These are phyloP conservation scores for Penicillium sp. DNA, from an alignment of 2,329 filamentous ascomycete genomes.

Conservation along the genomic window DNA sequence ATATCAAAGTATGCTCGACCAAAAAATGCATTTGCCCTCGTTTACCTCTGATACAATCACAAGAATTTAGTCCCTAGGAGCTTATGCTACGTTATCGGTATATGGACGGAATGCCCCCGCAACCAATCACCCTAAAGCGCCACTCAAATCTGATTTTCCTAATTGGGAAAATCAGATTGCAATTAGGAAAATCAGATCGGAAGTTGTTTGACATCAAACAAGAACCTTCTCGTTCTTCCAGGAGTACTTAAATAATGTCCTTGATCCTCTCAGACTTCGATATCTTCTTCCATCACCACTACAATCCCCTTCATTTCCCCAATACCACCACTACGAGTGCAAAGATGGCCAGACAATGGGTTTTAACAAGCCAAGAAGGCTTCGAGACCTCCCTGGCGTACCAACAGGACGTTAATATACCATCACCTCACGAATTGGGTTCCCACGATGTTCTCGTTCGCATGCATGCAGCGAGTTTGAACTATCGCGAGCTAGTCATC, in stretches of 20 bases:
- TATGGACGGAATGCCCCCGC: neutral
- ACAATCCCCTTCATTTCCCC: neutral
- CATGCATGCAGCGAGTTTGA: slow-evolving; percentile 1
- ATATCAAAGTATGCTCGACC: neutral
- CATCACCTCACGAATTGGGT: neutral
- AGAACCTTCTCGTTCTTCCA: neutral
- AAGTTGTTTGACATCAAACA: neutral
- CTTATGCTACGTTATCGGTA: neutral
- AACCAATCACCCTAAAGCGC: neutral
- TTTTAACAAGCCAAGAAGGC: slow-evolving; percentile 35
- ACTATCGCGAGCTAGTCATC: slow-evolving; percentile 5
- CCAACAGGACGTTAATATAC: slow-evolving; percentile 20
- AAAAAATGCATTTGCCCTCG: neutral
- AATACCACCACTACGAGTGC: neutral
- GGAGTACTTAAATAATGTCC: neutral
- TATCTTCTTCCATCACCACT: neutral
- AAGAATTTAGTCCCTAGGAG: neutral
- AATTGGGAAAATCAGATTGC: slow-evolving; percentile 1
- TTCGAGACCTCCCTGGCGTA: slow-evolving; percentile 39
- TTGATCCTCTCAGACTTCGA: neutral
- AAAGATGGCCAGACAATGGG: slow-evolving; percentile 36
- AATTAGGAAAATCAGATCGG: neutral
- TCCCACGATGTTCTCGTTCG: slow-evolving; percentile 2
- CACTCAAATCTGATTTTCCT: slow-evolving; percentile 3
- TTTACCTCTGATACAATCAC: neutral